Base-by-base conservation (phyloP, 257 asterid genomes). In the Leonotis leonurus region DNA sequence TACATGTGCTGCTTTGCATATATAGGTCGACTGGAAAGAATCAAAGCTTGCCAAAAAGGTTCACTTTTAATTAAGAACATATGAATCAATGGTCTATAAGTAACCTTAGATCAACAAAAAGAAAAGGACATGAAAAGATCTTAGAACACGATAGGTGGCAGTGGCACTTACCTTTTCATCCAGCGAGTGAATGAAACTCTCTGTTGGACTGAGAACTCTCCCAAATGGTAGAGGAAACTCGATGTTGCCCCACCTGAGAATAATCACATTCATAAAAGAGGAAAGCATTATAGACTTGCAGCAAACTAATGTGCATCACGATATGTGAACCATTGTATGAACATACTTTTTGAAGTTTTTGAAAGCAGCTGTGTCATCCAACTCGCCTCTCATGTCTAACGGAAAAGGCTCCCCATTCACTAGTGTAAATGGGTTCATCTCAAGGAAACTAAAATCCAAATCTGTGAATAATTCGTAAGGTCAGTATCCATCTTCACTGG, bases 201-300 rank as follows among this genome's bases (percentile, higher is more conserved):
- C 96, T 0, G 97, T 79, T 40, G 95, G 72, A 75, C 89, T 87
- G 80, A 87, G 70, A 56, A 90, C 96, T 82, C 97, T 82, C 73
- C 97, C 97, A 59, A 90, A 90, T 26, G 97, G 96, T 35, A 90
- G 79, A 50, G 96, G 97, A 52, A 90, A 90, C 76, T 83, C 95
- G 8, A 88, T 76, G 52, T 68, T 36, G 41, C 94, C 95, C 97
- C 96, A 90, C 76, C 97, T 87, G 74, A 32, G 69, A 68, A 63
- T 54, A 70, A 46, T 72, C 59, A 40, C 29, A 35, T 27, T 62
- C 22, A 26, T 36, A 63, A 50, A 33, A 69, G 51, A 54, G 54
- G 49, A 46, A 11, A 14, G 21, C 67, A 46, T 49, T 10, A 35
- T 17, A 43, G 18, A 55, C 46, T 48, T 51, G 35, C 46, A 61